A percentile compares a stretch with the other conserved stretches of the same genome.
phyloP scores from a whole-genome alignment of 2,329 filamentous ascomycete genomes.

The Phialemoniopsis sp. region DNA sequence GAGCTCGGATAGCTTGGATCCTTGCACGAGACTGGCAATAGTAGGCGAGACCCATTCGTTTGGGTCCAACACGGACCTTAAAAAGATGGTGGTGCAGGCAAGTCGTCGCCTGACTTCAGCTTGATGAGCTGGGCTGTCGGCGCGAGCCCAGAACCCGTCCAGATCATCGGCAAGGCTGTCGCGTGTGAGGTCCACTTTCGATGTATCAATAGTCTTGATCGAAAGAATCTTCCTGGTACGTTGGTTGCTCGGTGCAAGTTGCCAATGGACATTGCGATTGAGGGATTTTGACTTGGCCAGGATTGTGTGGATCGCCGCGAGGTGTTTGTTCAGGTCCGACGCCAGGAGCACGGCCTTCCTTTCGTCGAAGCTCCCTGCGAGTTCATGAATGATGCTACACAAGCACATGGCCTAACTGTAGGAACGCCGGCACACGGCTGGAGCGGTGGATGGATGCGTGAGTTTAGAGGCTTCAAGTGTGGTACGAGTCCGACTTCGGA shows the following conservation, averaged over 20 bases:
- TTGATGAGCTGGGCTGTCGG: too few species aligned
- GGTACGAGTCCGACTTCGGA: too few species aligned
- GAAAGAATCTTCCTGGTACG: slow-evolving; percentile 22
- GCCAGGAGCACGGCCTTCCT: too few species aligned
- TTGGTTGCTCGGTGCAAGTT: slow-evolving; percentile 21
- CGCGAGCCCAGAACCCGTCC: slow-evolving; percentile 17
- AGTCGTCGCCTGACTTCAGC: slow-evolving; percentile 21
- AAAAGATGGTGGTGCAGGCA: slow-evolving; percentile 21
- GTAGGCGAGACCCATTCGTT: slow-evolving; percentile 12
- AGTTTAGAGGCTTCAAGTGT: too few species aligned
- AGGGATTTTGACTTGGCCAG: slow-evolving; percentile 20
- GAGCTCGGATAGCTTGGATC: slow-evolving; percentile 17
- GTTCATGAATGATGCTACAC: too few species aligned
- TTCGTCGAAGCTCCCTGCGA: too few species aligned
- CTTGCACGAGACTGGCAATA: slow-evolving; percentile 14
- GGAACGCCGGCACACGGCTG: too few species aligned
- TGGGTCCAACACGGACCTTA: slow-evolving; percentile 19
- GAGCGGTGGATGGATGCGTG: too few species aligned
- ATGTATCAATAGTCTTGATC: neutral
- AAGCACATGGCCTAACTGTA: too few species aligned
- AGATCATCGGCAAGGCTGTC: slow-evolving; percentile 9
- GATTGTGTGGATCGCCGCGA: slow-evolving; percentile 4
- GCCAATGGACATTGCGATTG: slow-evolving; percentile 21
- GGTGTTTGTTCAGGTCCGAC: too few species aligned
- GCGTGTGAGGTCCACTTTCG: neutral